Conservation (phyloP, 768 basidiomycete genomes). For the Lyophyllum decastes region DNA sequence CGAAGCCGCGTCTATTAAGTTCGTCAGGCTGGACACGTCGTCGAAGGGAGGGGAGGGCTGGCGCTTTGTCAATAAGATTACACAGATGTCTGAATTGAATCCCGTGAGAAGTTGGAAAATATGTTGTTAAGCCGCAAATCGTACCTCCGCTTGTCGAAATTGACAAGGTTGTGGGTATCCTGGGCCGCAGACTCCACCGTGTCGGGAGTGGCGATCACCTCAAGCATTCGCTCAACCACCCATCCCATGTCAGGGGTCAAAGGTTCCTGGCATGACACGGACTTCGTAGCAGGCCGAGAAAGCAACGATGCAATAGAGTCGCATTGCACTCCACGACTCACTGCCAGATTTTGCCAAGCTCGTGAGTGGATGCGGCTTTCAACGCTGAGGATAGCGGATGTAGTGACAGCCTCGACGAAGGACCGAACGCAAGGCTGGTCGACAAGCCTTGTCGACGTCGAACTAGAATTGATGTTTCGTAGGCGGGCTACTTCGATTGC, state of each 20-base stretch:
- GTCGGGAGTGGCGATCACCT: slow-evolving; percentile 76
- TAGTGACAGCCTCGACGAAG: slow-evolving; percentile 76
- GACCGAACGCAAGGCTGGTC: slow-evolving; percentile 72
- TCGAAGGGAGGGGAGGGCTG: slow-evolving; percentile 42
- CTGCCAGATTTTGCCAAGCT: slow-evolving; percentile 78
- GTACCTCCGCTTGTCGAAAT: slow-evolving; percentile 83
- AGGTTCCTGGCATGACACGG: slow-evolving; percentile 45
- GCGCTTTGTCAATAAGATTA: slow-evolving; percentile 60
- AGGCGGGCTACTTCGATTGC: slow-evolving; percentile 75
- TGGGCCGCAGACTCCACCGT: slow-evolving; percentile 55
- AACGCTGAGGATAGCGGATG: slow-evolving; percentile 74
- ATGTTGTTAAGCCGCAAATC: slow-evolving; percentile 14
- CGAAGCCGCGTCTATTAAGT: slow-evolving; percentile 65
- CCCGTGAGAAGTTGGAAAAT: slow-evolving; percentile 14
- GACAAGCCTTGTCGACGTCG: slow-evolving; percentile 35
- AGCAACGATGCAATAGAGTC: slow-evolving; percentile 65
- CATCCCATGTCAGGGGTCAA: slow-evolving; percentile 80
- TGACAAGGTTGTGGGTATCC: slow-evolving; percentile 63
- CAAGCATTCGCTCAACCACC: slow-evolving; percentile 80
- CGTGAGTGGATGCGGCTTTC: slow-evolving; percentile 78
- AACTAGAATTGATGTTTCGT: slow-evolving; percentile 48
- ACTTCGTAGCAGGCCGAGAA: slow-evolving; percentile 47
- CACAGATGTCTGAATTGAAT: slow-evolving; percentile 56
- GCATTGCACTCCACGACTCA: slow-evolving; percentile 56
- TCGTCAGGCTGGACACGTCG: slow-evolving; percentile 53